Conservation (phyloP, 345 rosid genomes). For the Salix caprea region DNA sequence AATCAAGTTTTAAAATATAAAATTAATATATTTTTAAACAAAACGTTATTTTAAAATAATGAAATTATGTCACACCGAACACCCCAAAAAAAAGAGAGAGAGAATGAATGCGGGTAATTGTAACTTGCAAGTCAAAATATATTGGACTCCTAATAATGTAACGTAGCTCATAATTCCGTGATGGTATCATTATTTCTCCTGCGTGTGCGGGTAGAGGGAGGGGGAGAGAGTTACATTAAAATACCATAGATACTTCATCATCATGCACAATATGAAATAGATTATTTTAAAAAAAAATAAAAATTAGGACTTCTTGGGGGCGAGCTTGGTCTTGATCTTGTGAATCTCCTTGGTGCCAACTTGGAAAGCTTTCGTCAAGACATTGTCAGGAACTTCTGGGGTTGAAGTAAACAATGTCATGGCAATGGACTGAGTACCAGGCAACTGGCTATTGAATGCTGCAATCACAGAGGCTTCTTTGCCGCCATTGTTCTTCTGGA, state of each 20-base stretch:
- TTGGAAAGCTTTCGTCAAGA: constrained; percentile 25
- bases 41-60: too few relatives aligned
- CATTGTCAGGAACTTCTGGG: constrained; percentile 21
- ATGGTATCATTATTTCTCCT: neutral
- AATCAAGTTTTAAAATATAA: too few relatives aligned
- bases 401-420: constrained; percentile 15
- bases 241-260: neutral
- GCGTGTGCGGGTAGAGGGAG: too few relatives aligned
- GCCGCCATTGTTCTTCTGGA: constrained; percentile 25
- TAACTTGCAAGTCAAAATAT: neutral
- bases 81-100: neutral
- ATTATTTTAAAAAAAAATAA: neutral
- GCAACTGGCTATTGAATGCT: constrained; percentile 29
- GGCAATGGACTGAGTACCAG: constrained; percentile 28
- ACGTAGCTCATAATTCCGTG: neutral
- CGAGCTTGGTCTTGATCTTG: constrained; percentile 29
- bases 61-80: too few relatives aligned
- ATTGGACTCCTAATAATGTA: neutral
- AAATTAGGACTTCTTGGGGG: constrained; percentile 26
- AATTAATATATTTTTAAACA: too few relatives aligned
- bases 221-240: neutral
- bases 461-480: constrained; percentile 18
- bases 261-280: neutral
- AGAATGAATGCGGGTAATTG: neutral
- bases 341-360: constrained; percentile 27